Conservation (phyloP, 2,329 filamentous ascomycete genomes). For the Fusarium sp. region DNA sequence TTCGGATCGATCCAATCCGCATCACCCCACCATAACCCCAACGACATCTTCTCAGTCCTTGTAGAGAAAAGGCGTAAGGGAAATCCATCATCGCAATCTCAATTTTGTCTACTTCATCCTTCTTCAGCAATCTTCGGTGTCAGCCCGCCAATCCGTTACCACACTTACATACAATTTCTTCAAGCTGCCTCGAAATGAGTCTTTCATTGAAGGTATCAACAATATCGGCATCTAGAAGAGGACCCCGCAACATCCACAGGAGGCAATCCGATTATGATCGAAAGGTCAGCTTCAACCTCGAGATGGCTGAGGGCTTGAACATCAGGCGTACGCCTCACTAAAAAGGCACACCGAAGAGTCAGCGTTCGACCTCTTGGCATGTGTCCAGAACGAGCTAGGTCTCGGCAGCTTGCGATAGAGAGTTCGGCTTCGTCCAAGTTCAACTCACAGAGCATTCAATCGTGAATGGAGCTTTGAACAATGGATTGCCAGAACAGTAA, state of each 20-base stretch:
- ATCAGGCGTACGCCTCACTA: neutral
- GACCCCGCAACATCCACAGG: constrained; percentile 21
- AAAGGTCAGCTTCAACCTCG: neutral
- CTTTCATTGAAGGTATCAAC: neutral
- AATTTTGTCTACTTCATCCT: neutral
- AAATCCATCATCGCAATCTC: constrained; percentile 8
- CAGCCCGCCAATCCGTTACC: neutral
- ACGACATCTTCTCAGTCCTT: constrained; percentile 28
- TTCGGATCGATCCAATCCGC: constrained; percentile 35
- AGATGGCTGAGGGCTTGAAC: neutral
- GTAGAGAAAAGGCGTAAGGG: constrained; percentile 10
- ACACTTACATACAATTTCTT: neutral
- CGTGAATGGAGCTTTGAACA: neutral
- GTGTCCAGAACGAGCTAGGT: neutral
- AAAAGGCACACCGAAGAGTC: neutral
- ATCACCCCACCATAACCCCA: constrained; percentile 43
- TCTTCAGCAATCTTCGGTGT: neutral
- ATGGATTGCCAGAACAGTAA: no score
- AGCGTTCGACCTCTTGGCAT: neutral
- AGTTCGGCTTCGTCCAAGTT: neutral
- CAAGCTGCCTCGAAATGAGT: neutral
- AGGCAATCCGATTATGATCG: neutral
- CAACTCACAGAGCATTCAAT: neutral
- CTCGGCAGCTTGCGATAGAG: neutral
- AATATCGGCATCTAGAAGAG: constrained; percentile 3